Evolutionary conservation across 768 basidiomycete species (phyloP).

Genomic region (Rhizopogon rudus): DNA sequence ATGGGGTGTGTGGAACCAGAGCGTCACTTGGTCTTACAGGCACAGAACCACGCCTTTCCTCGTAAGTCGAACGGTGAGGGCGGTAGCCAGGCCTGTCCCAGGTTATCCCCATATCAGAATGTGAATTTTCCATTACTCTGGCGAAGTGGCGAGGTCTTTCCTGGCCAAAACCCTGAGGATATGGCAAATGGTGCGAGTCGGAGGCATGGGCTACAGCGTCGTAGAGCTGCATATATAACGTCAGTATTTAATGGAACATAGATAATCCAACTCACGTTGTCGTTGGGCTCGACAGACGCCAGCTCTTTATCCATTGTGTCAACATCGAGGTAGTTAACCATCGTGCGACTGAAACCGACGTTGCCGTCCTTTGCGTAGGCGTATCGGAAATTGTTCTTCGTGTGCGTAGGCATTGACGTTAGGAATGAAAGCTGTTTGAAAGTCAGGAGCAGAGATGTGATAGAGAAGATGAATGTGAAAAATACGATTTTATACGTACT

Average conservation of each 20-base stretch:
- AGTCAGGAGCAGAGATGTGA: not conserved
- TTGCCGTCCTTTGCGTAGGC: slow-evolving; percentile 10
- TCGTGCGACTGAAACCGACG: slow-evolving; percentile 16
- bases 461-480: not conserved
- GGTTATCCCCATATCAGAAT: slow-evolving; percentile 20
- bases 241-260: not conserved
- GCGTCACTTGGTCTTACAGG: slow-evolving; percentile 18
- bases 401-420: not conserved
- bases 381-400: not conserved
- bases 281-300: slow-evolving; percentile 8
- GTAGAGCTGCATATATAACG: slow-evolving; percentile 18
- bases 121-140: slow-evolving; percentile 9
- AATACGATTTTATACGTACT: not conserved
- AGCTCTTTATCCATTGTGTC: slow-evolving; percentile 12
- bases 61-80: slow-evolving; percentile 20
- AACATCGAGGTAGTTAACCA: slow-evolving; percentile 21
- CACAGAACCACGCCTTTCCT: slow-evolving; percentile 17
- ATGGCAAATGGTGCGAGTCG: slow-evolving; percentile 15
- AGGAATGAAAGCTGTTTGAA: no score
- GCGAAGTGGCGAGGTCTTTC: slow-evolving; percentile 14
- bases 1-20: slow-evolving; percentile 9
- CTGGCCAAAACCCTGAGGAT: slow-evolving; percentile 8
- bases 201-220: slow-evolving; percentile 22
- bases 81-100: slow-evolving; percentile 18
- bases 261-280: slow-evolving; percentile 7